Conservation (phyloP, 208 protist species). For the Wallacemonas collosoma region DNA sequence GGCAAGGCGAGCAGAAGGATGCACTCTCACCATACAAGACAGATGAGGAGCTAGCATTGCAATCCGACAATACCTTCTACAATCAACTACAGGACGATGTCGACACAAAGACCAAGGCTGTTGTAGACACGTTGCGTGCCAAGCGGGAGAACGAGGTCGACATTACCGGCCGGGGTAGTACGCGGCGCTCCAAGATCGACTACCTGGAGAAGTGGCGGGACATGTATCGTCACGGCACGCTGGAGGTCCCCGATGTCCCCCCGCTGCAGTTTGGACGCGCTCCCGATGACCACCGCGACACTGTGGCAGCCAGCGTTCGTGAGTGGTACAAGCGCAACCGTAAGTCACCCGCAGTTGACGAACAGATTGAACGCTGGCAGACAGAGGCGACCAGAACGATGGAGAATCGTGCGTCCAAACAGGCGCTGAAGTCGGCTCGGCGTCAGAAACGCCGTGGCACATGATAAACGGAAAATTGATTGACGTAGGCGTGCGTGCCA, state of each 20-base stretch:
- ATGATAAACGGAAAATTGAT: not conserved
- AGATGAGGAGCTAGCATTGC: slow-evolving; percentile 82
- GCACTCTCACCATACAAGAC: slow-evolving; percentile 81
- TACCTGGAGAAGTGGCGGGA: slow-evolving; percentile 91
- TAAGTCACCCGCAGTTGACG: slow-evolving; percentile 46
- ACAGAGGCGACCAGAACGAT: slow-evolving; percentile 35
- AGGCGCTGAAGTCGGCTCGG: slow-evolving; percentile 46
- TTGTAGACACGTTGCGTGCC: slow-evolving; percentile 60
- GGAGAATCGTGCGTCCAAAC: slow-evolving; percentile 37
- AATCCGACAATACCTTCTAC: slow-evolving; percentile 88
- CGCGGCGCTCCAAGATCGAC: slow-evolving; percentile 85
- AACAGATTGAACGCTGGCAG: slow-evolving; percentile 48
- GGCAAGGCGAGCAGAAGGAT: slow-evolving; percentile 75
- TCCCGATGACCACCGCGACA: slow-evolving; percentile 74
- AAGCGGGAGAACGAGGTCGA: slow-evolving; percentile 59
- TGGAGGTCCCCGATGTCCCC: slow-evolving; percentile 79
- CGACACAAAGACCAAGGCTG: slow-evolving; percentile 41
- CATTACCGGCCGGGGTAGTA: slow-evolving; percentile 50
- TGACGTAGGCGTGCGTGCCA: too few relatives aligned
- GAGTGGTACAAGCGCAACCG: slow-evolving; percentile 77
- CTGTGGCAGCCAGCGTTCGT: slow-evolving; percentile 65
- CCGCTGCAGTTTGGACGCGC: slow-evolving; percentile 71
- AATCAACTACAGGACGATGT: slow-evolving; percentile 51
- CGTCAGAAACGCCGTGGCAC: slow-evolving; percentile 15
- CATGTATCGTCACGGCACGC: slow-evolving; percentile 91